Evolutionary conservation across 2,329 filamentous ascomycete genomes (phyloP), one percentile per base, ranked within the genome.

Genomic region (Talaromyces sp.): DNA sequence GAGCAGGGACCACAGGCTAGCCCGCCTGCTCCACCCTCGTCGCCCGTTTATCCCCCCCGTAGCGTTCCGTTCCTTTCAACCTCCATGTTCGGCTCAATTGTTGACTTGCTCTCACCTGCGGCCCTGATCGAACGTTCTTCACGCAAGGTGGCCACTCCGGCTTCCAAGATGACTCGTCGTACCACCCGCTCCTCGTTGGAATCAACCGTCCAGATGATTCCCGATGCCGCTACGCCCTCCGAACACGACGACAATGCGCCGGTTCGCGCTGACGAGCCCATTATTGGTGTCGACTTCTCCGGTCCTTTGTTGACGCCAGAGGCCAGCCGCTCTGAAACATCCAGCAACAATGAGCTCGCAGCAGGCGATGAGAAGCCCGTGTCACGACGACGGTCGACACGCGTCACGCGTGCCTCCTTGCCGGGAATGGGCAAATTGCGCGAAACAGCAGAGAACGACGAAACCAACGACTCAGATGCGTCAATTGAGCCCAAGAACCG

Each of bases 261-360:
- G 24, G 19, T 17, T 52, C 48, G 17, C 19, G 48, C 14, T 29
- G 48, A 29, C 14, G 48, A 52, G 24, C 3, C 48, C 48, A 52
- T 66, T 58, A 73, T 70, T 65, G 68, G 64, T 54, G 67, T 74
- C 41, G 72, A 75, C 54, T 68, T 73, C 19, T 68, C 73, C 19
- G 73, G 73, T 65, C 72, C 76, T 62, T 69, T 76, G n/a, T 68
- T 77, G 19, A 77, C 75, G 2, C 75, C 75, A 57, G 75, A 76
- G 58, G 75, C 75, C 46, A 77, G 75, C 62, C 74, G 72, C 57
- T 78, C 75, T n/a, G 75, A 77, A 59, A 75, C 74, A 2, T 75
- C 75, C 5, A 77, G 74, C 65, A 74, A 73, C 64, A 72, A 72
- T 65, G 72, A 74, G 61, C 70, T 73, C 65, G 69, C 70, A 64